Evolutionary conservation across 192 early-diverging fungal species (phyloP), one percentile per base, ranked within the genome.

Genomic region (Chytriomyces sp.): DNA sequence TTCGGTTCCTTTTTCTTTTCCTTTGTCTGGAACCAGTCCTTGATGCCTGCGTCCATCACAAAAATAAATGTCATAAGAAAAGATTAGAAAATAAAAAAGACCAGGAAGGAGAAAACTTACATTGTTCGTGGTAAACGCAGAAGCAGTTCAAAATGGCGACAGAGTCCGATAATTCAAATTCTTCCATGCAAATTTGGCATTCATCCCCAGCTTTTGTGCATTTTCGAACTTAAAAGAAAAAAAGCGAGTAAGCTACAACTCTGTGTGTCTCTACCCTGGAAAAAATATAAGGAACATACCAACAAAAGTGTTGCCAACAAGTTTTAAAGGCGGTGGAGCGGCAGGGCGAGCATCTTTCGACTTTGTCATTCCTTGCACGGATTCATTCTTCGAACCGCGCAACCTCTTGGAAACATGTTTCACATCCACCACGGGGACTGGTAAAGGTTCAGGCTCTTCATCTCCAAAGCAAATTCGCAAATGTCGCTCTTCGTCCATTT

Each of bases 101-200:
- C 5, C 16, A 59, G 9, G 10, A 10, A 71, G 10, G 20, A 8
- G 57, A 59, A 50, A 2, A 74, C 72, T 74, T 35, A 61, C 72
- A 74, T 2, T 9, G 8, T 63, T 74, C 72, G 45, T 74, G 72
- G 61, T 45, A 74, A 13, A 61, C 45, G 35, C 72, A 74, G 9
- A 61, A 63, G 45, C 72, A 74, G 63, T 74, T 74, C 45, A 74
- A 45, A 45, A 48, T 74, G 6, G 72, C 57, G 13, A 74, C 45
- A 9, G 72, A 45, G 13, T 24, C 60, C 28, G 20, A 35, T 2
- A 74, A 13, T 46, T 74, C 72, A 44, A 63, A 63, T 61, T 74
- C 72, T 23, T 74, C 72, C 57, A 74, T 63, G 45, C 72, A 74
- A 59, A 74, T 74, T 23, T 61, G 9, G 45, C 72, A 74, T 35